phyloP scores from a whole-genome alignment of 768 basidiomycete species.

The Antrodiella citrinella region DNA sequence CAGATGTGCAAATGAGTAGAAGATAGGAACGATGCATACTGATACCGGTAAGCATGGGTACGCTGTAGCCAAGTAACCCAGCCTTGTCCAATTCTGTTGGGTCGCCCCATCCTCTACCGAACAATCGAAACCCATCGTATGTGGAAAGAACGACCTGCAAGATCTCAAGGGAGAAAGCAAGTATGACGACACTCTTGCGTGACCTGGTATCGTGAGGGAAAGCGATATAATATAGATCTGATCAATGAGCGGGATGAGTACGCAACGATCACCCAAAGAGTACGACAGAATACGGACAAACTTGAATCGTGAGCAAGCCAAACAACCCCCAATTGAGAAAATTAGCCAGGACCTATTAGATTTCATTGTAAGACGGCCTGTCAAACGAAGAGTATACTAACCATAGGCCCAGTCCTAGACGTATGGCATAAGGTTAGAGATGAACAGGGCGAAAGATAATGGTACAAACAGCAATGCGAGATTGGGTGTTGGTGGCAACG shows the following conservation, averaged over 20 bases:
- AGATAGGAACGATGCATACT: neutral
- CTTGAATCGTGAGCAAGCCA: slow-evolving; percentile 13
- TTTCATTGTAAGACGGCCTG: neutral
- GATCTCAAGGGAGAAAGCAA: slow-evolving; percentile 4
- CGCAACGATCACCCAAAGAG: neutral
- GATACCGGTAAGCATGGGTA: slow-evolving; percentile 11
- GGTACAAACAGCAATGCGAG: neutral
- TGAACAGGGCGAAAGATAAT: neutral
- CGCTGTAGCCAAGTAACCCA: slow-evolving; percentile 20
- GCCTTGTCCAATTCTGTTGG: slow-evolving; percentile 15
- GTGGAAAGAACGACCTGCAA: slow-evolving; percentile 14
- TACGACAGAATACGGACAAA: slow-evolving; percentile 16
- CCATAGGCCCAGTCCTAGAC: neutral
- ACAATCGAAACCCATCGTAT: slow-evolving; percentile 19
- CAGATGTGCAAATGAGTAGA: neutral
- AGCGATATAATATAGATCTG: slow-evolving; percentile 23
- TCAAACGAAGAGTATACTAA: too few relatives aligned
- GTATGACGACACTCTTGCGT: slow-evolving; percentile 17
- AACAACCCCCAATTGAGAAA: slow-evolving; percentile 4
- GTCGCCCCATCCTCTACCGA: slow-evolving; percentile 21
- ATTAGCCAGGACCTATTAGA: slow-evolving; percentile 1
- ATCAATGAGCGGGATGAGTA: neutral
- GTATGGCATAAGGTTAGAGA: neutral
- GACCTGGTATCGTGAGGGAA: slow-evolving; percentile 20
- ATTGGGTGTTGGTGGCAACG: neutral